Conservation (phyloP, 1,284 basidiomycete genomes). For the Thecaphora thlaspeos region DNA sequence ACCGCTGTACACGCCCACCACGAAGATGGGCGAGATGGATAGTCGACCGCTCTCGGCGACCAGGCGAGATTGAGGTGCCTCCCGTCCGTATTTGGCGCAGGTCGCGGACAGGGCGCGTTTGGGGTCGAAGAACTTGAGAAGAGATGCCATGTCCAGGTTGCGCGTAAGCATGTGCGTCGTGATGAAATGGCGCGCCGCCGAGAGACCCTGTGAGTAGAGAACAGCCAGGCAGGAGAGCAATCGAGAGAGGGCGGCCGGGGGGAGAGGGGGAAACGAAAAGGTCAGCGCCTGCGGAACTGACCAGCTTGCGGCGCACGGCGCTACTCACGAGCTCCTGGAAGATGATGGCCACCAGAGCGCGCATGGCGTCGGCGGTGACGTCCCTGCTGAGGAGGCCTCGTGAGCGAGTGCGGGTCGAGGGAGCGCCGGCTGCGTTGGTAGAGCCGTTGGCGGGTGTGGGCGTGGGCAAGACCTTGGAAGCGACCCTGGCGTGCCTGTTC, state of each 20-base stretch:
- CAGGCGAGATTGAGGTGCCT: conserved; percentile 63
- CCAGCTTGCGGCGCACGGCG: too few species aligned
- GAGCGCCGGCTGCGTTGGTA: conserved; percentile 3
- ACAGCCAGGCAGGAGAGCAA: not conserved
- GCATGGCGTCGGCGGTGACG: conserved; percentile 59
- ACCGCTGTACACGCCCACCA: conserved; percentile 86
- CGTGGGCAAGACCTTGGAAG: conserved; percentile 14
- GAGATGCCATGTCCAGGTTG: conserved; percentile 65
- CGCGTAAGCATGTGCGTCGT: conserved; percentile 39
- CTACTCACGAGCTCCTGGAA: conserved; percentile 62
- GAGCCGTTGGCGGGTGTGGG: conserved; percentile 13
- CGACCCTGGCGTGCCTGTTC: conserved; percentile 60
- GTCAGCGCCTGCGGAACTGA: not conserved
- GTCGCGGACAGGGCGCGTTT: conserved; percentile 56
- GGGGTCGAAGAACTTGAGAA: conserved; percentile 75
- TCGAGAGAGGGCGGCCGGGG: not conserved
- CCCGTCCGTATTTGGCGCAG: conserved; percentile 51
- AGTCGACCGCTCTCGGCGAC: conserved; percentile 88
- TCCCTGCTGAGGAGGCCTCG: conserved; percentile 40
- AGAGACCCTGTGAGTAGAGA: conserved; percentile 6
- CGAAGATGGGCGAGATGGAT: conserved; percentile 84
- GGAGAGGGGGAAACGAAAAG: conserved; percentile 6
- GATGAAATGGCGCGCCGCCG: conserved; percentile 34
- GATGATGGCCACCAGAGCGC: conserved; percentile 63
- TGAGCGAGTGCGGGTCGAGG: not conserved